Base-by-base conservation (phyloP, 139 green algal genomes). In the Chlamydomonas sphaeroides region DNA sequence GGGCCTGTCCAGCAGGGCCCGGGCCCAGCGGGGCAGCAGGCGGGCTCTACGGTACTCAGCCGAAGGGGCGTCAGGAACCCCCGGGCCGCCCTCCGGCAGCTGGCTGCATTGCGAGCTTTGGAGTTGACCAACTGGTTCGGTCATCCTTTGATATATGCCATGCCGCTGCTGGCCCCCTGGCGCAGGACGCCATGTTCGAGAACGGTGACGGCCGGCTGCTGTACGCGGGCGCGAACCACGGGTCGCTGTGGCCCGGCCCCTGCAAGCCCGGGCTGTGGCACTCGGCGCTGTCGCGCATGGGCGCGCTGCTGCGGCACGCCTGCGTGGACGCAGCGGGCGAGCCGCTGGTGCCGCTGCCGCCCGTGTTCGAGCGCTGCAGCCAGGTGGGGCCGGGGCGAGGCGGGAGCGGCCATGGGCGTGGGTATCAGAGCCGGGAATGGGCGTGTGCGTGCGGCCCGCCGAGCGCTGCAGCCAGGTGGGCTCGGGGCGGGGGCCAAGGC, bases 181-280 rank as follows among this genome's bases (percentile, higher is more conserved):
- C 10, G 1, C 74, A 80, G 74, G 74, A 80, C 41, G 36, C 42
- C 42, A 84, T 89, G 79, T 89, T 89, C 66, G 79, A 80, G 45
- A 89, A 89, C 67, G 1, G 20, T 1, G 85, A 89, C 39, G 85
- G 85, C 1, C 48, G 70, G 26, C 67, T 89, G 79, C 33, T 33
- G 79, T 76, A 78, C 84, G 72, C 72, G 56, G 57, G 85, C 28
- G 33, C 45, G 30, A 84, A 84, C 77, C 33, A 41, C 28, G 65
- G 77, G 48, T 76, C 65, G 35, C 77, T 84, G 48, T 84, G 77
- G 77, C 77, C 77, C 0, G 77, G 77, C 11, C 35, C 48, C 18
- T 57, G 33, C 48, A 75, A 75, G 45, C 77, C 77, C 6, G 77
- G 77, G 77, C 51, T 84, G 77, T 84, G 77, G 77, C 77, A 84